These are phyloP conservation scores for Gossypium lobatum DNA, from an alignment of 441 rosid genomes.

Conservation along the genomic window DNA sequence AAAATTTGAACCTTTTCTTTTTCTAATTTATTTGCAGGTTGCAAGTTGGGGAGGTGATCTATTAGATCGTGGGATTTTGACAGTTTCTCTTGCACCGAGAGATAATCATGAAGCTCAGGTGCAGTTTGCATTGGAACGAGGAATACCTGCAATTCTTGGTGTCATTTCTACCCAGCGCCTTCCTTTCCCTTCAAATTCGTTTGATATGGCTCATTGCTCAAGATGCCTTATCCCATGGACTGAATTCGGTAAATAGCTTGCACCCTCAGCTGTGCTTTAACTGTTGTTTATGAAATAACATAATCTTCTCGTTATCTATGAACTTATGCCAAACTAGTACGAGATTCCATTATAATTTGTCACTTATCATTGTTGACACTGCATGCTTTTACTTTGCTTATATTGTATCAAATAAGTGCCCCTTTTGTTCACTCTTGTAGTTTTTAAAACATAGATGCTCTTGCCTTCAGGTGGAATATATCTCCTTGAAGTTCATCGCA, in stretches of 20 bases:
- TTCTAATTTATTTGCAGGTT: slow-evolving; percentile 43
- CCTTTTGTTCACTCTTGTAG: background rate
- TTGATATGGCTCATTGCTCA: slow-evolving; percentile 99
- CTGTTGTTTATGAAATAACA: background rate
- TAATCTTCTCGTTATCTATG: background rate
- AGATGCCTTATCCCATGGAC: slow-evolving; percentile 99
- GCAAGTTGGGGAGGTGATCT: slow-evolving; percentile 99
- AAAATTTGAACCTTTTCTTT: slow-evolving; percentile 6
- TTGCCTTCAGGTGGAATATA: slow-evolving; percentile 76
- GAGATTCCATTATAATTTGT: background rate
- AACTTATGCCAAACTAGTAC: no score
- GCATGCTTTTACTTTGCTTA: background rate
- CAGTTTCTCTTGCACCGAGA: slow-evolving; percentile 94
- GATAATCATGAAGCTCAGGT: slow-evolving; percentile 99
- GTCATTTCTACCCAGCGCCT: slow-evolving; percentile 95
- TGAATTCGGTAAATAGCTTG: slow-evolving; percentile 65
- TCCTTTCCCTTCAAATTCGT: slow-evolving; percentile 89
- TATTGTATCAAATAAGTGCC: background rate
- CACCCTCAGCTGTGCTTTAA: background rate
- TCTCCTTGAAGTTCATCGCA: slow-evolving; percentile 78
- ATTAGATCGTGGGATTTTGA: slow-evolving; percentile 78
- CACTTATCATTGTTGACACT: background rate
- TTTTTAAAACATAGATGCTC: background rate
- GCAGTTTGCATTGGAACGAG: slow-evolving; percentile 94
- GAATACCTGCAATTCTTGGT: slow-evolving; percentile 94